A percentile compares a stretch with the other conserved stretches of the same genome.
phyloP scores from a whole-genome alignment of 352 stramenopile genomes.

The Globisporangium acanthophoron region DNA sequence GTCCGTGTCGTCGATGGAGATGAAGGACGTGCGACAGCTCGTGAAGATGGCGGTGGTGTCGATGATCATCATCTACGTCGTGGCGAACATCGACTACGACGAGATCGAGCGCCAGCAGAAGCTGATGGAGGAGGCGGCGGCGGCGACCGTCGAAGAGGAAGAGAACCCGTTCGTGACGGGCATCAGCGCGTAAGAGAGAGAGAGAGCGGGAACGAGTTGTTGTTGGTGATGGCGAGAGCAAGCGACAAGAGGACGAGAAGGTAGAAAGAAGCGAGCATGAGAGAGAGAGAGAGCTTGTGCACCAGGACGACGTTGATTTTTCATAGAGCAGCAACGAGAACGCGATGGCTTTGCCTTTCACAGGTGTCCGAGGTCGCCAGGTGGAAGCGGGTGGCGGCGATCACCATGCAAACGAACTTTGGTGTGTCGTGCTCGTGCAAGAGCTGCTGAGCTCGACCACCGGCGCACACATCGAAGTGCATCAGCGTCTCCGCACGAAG shows the following conservation, averaged over 20 bases:
- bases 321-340: not conserved
- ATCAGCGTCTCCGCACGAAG: too few species aligned
- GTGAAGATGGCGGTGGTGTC: conserved; percentile 84
- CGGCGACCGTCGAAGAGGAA: conserved; percentile 11
- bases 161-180: conserved; percentile 12
- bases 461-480: too few species aligned
- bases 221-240: not conserved
- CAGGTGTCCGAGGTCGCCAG: too few species aligned
- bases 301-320: not conserved
- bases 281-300: not conserved
- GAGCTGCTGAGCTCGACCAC: not conserved
- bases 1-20: conserved; percentile 63
- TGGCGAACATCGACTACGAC: conserved; percentile 88
- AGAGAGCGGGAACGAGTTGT: not conserved
- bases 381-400: too few species aligned
- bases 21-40: conserved; percentile 76
- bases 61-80: conserved; percentile 80
- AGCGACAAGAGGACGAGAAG: not conserved
- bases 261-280: not conserved
- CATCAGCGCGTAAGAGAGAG: conserved; percentile 13
- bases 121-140: conserved; percentile 55
- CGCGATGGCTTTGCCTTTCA: not conserved
- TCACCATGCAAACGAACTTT: too few species aligned
- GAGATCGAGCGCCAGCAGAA: conserved; percentile 87
- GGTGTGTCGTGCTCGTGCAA: not conserved